Conservation (phyloP, 1,139 yeast species). For the Wickerhamomyces sp. region DNA sequence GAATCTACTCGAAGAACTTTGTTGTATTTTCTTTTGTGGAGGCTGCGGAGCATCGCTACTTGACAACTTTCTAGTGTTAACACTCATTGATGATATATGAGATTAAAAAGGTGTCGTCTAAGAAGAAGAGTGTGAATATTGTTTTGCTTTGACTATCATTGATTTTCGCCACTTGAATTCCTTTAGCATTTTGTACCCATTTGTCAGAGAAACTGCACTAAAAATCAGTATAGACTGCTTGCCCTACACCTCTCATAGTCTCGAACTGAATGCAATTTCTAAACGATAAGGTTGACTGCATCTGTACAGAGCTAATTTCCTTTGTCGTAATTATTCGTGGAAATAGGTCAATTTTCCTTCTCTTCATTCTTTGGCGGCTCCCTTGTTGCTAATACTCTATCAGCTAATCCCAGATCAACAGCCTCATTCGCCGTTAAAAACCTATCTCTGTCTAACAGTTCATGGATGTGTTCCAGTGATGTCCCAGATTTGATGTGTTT, state of each 20-base stretch:
- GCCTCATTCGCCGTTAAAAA: conserved; percentile 26
- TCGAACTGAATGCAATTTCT: too few relatives aligned
- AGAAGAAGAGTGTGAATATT: too few relatives aligned
- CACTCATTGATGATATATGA: too few relatives aligned
- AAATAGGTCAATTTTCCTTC: background rate
- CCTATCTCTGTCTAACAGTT: conserved; percentile 26
- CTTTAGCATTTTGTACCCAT: background rate
- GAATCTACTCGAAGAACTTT: conserved; percentile 4
- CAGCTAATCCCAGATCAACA: conserved; percentile 27
- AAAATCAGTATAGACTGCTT: too few relatives aligned
- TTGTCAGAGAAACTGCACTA: too few relatives aligned
- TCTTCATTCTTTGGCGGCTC: conserved; percentile 4
- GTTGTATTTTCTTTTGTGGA: background rate
- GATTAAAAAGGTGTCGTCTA: too few relatives aligned
- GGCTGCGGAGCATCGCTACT: background rate
- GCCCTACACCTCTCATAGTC: too few relatives aligned
- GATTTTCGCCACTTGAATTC: too few relatives aligned
- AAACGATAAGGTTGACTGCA: too few relatives aligned
- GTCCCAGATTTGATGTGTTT: conserved; percentile 22
- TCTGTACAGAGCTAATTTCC: too few relatives aligned
- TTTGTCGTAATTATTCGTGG: too few relatives aligned
- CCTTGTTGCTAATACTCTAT: conserved; percentile 20
- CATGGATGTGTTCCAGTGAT: conserved; percentile 20
- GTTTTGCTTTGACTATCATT: too few relatives aligned
- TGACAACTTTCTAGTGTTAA: background rate